Percentiles rank a stretch among this genome's conserved stretches.
Conservation (phyloP, 1,284 basidiomycete genomes). For the Pseudozyma thailandica region DNA sequence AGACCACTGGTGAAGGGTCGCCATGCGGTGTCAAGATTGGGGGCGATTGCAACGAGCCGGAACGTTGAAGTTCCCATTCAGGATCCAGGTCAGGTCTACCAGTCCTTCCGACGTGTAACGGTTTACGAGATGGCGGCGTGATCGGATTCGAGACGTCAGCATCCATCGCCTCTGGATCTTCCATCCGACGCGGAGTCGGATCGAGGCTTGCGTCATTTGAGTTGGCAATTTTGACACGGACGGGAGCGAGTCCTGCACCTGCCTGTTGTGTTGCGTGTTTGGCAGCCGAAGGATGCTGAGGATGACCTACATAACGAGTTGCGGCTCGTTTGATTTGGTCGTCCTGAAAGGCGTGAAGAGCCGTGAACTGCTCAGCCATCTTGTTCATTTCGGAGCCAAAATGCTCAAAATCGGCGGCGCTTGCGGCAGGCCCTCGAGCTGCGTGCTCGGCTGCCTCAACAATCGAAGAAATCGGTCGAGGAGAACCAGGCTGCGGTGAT, state of each 20-base stretch:
- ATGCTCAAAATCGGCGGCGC: background rate
- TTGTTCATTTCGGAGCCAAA: background rate
- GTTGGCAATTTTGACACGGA: background rate
- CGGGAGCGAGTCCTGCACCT: constrained; percentile 7
- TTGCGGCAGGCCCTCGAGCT: background rate
- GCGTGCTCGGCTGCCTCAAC: background rate
- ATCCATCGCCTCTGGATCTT: constrained; percentile 7
- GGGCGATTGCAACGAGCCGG: constrained; percentile 1
- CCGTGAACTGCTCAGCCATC: constrained; percentile 4
- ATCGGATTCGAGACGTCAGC: constrained; percentile 19
- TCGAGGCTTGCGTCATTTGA: constrained; percentile 11
- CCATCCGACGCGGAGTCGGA: background rate
- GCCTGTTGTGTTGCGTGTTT: background rate
- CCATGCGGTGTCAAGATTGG: background rate
- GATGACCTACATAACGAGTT: constrained; percentile 26
- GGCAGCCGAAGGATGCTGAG: constrained; percentile 5
- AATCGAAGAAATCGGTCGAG: background rate
- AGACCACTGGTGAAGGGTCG: constrained; percentile 6
- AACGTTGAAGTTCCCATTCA: background rate
- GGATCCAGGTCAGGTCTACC: background rate
- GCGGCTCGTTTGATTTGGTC: constrained; percentile 16
- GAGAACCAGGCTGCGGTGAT: background rate
- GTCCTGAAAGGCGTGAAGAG: constrained; percentile 6
- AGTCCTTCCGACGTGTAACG: background rate
- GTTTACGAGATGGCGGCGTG: background rate